These are phyloP conservation scores for Penicillium riverlandense DNA, from an alignment of 495 filamentous ascomycete species.

Conservation along the genomic window DNA sequence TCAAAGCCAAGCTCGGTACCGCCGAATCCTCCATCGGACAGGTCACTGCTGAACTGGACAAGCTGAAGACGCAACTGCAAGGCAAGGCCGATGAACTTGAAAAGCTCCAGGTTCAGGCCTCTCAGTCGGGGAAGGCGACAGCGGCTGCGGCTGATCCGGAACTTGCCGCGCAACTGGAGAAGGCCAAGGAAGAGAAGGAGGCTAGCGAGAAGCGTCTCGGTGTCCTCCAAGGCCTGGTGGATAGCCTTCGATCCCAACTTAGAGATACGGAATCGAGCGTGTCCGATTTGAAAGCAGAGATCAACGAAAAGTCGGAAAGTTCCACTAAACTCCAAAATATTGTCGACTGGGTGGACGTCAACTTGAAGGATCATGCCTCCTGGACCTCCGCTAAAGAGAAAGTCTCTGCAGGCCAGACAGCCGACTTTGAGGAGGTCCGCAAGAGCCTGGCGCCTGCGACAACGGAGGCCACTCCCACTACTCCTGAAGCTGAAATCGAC, in stretches of 20 bases:
- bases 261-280: slow-evolving; percentile 43
- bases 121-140: slow-evolving; percentile 29
- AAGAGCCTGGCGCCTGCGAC: slow-evolving; percentile 20
- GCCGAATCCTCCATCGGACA: slow-evolving; percentile 40
- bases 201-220: slow-evolving; percentile 44
- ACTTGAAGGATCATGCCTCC: slow-evolving; percentile 23
- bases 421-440: slow-evolving; percentile 30
- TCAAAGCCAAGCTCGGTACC: slow-evolving; percentile 31
- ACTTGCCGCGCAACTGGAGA: slow-evolving; percentile 24
- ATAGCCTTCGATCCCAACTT: slow-evolving; percentile 42
- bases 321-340: slow-evolving; percentile 24
- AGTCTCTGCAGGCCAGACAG: slow-evolving; percentile 20
- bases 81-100: slow-evolving; percentile 47
- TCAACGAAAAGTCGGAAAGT: slow-evolving; percentile 25
- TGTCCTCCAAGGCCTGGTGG: slow-evolving; percentile 46
- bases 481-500: slow-evolving; percentile 5
- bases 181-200: slow-evolving; percentile 33
- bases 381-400: slow-evolving; percentile 32
- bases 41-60: slow-evolving; percentile 38
- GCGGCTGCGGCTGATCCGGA: slow-evolving; percentile 32
- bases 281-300: slow-evolving; percentile 30
- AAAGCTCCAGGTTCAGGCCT: slow-evolving; percentile 34
- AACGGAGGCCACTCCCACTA: slow-evolving; percentile 11
- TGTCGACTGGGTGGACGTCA: slow-evolving; percentile 30
- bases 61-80: slow-evolving; percentile 49